Conservation (phyloP, 257 asterid species). For the Sherardia arvensis region DNA sequence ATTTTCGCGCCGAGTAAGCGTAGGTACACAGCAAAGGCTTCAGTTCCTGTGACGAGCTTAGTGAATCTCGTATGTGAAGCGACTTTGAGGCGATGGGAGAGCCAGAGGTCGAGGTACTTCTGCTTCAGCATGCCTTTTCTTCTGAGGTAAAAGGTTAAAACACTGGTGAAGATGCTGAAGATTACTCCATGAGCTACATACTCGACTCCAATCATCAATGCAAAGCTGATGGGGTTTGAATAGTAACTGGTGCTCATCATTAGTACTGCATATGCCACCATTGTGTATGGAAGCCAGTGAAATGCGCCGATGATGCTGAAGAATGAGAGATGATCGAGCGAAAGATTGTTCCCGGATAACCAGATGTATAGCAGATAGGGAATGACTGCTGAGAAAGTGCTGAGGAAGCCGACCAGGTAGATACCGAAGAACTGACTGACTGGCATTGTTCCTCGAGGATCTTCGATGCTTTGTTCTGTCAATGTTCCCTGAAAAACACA, state of each 20-base stretch:
- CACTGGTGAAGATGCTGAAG: slow-evolving; percentile 33
- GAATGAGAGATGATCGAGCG: slow-evolving; percentile 30
- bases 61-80: slow-evolving; percentile 43
- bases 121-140: slow-evolving; percentile 11
- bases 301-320: slow-evolving; percentile 42
- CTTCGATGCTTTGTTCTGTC: slow-evolving; percentile 9
- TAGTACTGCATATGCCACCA: slow-evolving; percentile 36
- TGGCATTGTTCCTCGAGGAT: slow-evolving; percentile 10
- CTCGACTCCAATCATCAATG: slow-evolving; percentile 30
- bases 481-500: slow-evolving; percentile 26
- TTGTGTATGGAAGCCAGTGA: slow-evolving; percentile 52
- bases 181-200: slow-evolving; percentile 43
- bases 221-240: slow-evolving; percentile 28
- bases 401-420: slow-evolving; percentile 43
- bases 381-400: slow-evolving; percentile 49
- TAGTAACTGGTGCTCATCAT: slow-evolving; percentile 11
- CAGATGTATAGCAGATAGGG: slow-evolving; percentile 35
- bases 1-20: slow-evolving; percentile 48
- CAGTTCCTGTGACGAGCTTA: slow-evolving; percentile 53
- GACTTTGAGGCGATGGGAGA: slow-evolving; percentile 32
- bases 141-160: slow-evolving; percentile 16
- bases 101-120: slow-evolving; percentile 23
- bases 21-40: slow-evolving; percentile 44
- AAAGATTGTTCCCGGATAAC: slow-evolving; percentile 25
- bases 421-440: slow-evolving; percentile 36